Evolutionary conservation across 305 asterid species (phyloP), one percentile per base, ranked within the genome.

Genomic region (Caryopteris hybrid): DNA sequence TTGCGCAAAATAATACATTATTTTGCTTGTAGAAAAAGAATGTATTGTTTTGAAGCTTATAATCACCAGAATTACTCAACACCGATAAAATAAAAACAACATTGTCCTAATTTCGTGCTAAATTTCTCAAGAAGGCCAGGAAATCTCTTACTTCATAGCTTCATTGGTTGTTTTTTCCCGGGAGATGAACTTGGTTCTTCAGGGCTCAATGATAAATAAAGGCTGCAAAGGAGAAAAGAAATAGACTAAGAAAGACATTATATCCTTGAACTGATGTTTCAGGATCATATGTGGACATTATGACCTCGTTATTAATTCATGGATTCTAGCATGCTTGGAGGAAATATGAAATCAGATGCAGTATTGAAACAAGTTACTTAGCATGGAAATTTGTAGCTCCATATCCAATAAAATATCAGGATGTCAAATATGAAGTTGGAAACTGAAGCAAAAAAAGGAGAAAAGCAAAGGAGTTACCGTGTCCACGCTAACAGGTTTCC

Each of bases 401-500:
- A n/a, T 13, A 42, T 0, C 43, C 31, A 34, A 27, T 27, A 4
- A 51, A 21, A 39, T 27, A 23, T 12, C 13, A 4, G 1, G 36
- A 48, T 22, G 17, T 20, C 34, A n/a, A 10, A 5, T 31, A 7
- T 20, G 23, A 18, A 59, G 14, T 47, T 46, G 16, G 48, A 33
- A 18, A 36, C 9, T 14, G 46, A 18, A 25, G 47, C 25, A 16
- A 45, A 9, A 27, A n/a, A 1, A 14, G 47, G 22, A 39, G 17
- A 39, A 6, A 23, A 59, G 10, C 9, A n/a, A 11, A 46, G 23
- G 47, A 55, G n/a, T 18, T 73, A 78, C 82, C 82, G 43, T 64
- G 72, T 80, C 92, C 57, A 88, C 68, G 51, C 92, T 88, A 58
- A 88, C 88, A 10, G 90, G 83, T 64, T 88, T 88, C 59, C 87